phyloP scores from a whole-genome alignment of 2,329 filamentous ascomycete genomes.

The Chalaropsis thielavioides region DNA sequence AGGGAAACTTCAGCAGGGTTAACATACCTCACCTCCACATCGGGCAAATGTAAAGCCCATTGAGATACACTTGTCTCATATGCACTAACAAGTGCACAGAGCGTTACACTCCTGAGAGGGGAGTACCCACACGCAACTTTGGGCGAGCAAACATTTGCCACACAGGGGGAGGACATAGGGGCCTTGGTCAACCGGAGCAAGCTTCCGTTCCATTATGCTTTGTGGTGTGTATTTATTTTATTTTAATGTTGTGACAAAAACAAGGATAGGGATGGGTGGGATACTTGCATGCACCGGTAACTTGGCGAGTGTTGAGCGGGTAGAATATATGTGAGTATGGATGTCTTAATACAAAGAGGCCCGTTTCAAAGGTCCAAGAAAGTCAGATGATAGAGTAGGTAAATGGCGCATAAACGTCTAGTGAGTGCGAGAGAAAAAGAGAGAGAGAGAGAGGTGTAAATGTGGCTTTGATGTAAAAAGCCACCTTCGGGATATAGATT shows the following conservation, averaged over 20 bases:
- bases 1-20: background rate
- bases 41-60: background rate
- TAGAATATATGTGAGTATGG: background rate
- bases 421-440: too few relatives aligned
- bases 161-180: background rate
- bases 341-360: background rate
- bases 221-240: background rate
- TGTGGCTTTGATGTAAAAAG: background rate
- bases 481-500: background rate
- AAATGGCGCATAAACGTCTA: background rate
- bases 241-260: background rate
- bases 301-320: background rate
- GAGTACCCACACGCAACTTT: background rate
- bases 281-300: background rate
- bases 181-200: background rate
- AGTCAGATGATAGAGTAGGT: background rate
- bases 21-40: background rate
- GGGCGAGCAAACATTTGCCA: conserved; percentile 3
- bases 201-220: background rate
- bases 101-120: background rate
- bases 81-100: background rate
- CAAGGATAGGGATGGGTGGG: background rate
- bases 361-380: background rate
- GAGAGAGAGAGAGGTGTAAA: background rate
- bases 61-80: background rate